Evolutionary conservation across 768 basidiomycete species (phyloP), one percentile per base, ranked within the genome.

Genomic region (Tephrocybe sp.): DNA sequence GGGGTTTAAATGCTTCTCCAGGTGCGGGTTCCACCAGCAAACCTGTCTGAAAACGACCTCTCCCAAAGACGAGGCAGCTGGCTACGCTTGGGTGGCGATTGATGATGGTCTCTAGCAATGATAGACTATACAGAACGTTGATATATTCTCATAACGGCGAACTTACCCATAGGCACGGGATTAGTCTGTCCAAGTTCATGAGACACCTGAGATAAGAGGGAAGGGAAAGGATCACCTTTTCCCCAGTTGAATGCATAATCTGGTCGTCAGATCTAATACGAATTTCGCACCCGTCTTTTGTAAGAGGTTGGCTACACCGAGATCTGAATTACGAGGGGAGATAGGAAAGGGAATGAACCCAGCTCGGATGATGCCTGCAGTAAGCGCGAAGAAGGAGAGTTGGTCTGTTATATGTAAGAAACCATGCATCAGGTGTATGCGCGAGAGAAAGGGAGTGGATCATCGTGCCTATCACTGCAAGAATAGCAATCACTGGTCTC

Each of bases 261-360:
- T 76, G 75, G 47, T 78, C 76, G 47, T 77, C 76, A 8, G 57
- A 61, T 13, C 49, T 50, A 9, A 54, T 13, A 72, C n/a, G 42
- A 61, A 52, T n/a, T 31, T 45, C n/a, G 54, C 60, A 9, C 43
- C 41, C 31, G 51, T 57, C 23, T 55, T 59, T 33, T 59, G 56
- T 52, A 77, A 61, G 16, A 81, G 64, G 52, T 77, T 70, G 1
- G 75, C 75, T 21, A 75, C 68, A 4, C 76, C 78, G 4, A 68
- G 60, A 0, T 73, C 65, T 0, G 76, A 77, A 58, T 78, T 79
- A 53, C 74, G 68, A 4, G 71, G 64, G 4, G 73, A 74, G 4
- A 74, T 60, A 8, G 71, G 65, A 31, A 71, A 69, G 1, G 66
- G 61, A 9, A 54, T 55, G 49, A 64, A 68, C 16, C 73, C 75